Percentiles rank a stretch among this genome's conserved stretches.
These are phyloP conservation scores for Diaporthe eres DNA, from an alignment of 2,329 filamentous ascomycete species.

Conservation along the genomic window DNA sequence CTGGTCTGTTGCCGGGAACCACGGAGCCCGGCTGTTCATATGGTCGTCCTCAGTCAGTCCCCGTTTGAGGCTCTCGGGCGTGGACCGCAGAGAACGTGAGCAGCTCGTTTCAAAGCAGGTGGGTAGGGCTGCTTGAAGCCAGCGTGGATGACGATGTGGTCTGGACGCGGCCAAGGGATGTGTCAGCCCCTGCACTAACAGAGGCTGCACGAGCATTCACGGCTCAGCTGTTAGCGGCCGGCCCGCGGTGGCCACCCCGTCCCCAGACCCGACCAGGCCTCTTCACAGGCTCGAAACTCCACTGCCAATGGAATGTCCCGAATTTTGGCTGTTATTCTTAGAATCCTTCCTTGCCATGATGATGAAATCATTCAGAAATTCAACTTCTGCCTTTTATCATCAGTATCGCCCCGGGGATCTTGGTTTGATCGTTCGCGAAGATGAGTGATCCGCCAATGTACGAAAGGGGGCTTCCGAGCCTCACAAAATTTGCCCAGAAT, in stretches of 20 bases:
- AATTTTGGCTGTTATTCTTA: constrained; percentile 32
- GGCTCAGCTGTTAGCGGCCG: constrained; percentile 20
- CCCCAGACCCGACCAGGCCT: constrained; percentile 28
- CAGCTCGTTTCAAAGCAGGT: constrained; percentile 36
- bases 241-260: constrained; percentile 21
- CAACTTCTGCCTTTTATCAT: constrained; percentile 16
- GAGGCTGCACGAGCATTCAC: fast-evolving
- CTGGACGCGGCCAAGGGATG: constrained; percentile 1
- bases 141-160: constrained; percentile 13
- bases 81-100: constrained; percentile 10
- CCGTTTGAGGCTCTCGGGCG: constrained; percentile 16
- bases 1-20: constrained; percentile 38
- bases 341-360: neutral
- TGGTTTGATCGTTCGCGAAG: constrained; percentile 3
- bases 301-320: constrained; percentile 26
- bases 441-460: constrained; percentile 10
- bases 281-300: constrained; percentile 36
- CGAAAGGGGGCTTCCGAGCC: constrained; percentile 23
- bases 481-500: constrained; percentile 5
- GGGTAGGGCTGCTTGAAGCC: constrained; percentile 33
- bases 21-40: constrained; percentile 31
- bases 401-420: constrained; percentile 1
- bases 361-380: neutral
- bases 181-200: constrained; percentile 38
- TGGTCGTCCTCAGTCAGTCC: constrained; percentile 4